Evolutionary conservation across 2,329 filamentous ascomycete species (phyloP), one percentile per base, ranked within the genome.

Genomic region (Colletotrichum truncatum): DNA sequence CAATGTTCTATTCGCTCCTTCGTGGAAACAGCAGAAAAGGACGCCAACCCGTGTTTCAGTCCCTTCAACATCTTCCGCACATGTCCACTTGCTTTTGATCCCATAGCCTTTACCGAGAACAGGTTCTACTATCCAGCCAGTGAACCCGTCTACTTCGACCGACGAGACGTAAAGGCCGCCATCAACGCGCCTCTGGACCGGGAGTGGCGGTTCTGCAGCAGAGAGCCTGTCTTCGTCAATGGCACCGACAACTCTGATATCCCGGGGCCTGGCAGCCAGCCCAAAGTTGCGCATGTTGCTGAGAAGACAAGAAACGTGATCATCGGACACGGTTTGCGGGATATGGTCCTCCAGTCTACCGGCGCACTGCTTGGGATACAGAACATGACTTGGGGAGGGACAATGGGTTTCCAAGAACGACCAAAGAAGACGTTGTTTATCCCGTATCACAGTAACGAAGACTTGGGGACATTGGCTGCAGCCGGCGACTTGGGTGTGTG

Each of bases 351-450:
- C 10, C 80, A 90, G 23, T 81, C 84, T 70, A 91, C 92, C 73
- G 92, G 91, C 16, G 91, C 91, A 0, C 81, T 94, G 2, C 80
- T 93, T 8, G 85, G 85, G 1, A 89, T 94, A 65, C 92, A 95
- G 73, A 94, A 94, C 79, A 93, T 94, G 89, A 94, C 91, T 0
- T 95, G 89, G 88, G 87, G 87, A 61, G 92, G 91, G 5, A 75
- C 82, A 38, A 87, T 91, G 51, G 92, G 92, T 0, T 94, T 95
- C 81, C 85, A 89, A 68, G 73, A 76, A 1, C 75, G 78, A 0
- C 92, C 92, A 0, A 73, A 74, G 2, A 84, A 87, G 52, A 87
- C 88, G 2, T 89, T 93, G 73, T 92, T 86, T 73, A 89, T 94
- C 0, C 91, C 91, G 0, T 67, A 84, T 58, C 77, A 83, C 21